Percentiles rank a stretch among this genome's conserved stretches.
Conservation (phyloP, 1,284 basidiomycete genomes). For the Ceratobasidium sp. region DNA sequence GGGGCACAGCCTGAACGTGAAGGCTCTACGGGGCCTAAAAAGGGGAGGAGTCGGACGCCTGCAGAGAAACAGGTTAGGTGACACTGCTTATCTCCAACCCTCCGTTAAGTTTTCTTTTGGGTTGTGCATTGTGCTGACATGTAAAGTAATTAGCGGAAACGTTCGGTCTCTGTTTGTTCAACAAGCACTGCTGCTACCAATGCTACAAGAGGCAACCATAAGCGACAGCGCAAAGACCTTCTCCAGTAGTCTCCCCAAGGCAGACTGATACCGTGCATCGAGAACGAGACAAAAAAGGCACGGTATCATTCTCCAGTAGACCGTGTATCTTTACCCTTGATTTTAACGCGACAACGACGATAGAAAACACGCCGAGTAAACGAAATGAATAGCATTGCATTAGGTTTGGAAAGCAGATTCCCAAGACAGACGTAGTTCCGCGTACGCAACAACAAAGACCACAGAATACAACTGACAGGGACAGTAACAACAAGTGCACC, state of each 20-base stretch:
- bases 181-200: constrained; percentile 71
- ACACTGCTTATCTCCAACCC: not conserved
- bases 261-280: no score
- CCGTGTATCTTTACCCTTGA: not conserved
- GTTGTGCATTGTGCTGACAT: constrained; percentile 19
- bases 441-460: not conserved
- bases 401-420: not conserved
- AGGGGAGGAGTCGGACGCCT: constrained; percentile 42
- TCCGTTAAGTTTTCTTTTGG: not conserved
- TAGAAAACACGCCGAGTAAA: not conserved
- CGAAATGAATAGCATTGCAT: not conserved
- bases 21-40: constrained; percentile 34
- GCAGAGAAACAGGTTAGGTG: constrained; percentile 40
- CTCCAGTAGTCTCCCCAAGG: no score
- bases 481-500: not conserved
- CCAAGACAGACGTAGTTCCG: not conserved
- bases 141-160: constrained; percentile 44
- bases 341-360: no score
- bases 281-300: no score
- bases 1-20: constrained; percentile 57
- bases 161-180: constrained; percentile 65
- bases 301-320: not conserved
- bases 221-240: constrained; percentile 65
- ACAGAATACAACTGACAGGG: not conserved
- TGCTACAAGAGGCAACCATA: constrained; percentile 64